phyloP scores from a whole-genome alignment of 2,329 filamentous ascomycete genomes.

The Colletotrichum lentis region DNA sequence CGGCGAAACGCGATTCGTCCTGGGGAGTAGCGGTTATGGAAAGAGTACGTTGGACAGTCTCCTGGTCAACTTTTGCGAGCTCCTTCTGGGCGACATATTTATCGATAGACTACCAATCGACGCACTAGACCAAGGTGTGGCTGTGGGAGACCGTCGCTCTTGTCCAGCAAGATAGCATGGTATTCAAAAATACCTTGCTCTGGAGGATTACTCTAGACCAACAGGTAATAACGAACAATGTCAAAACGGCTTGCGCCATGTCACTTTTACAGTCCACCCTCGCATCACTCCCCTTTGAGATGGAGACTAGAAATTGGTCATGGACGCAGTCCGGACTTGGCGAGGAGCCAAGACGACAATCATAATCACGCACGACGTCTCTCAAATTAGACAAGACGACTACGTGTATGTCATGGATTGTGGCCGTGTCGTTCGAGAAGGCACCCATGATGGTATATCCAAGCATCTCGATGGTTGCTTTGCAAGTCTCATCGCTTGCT shows the following conservation, averaged over 20 bases:
- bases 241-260: conserved; percentile 70
- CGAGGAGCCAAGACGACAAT: conserved; percentile 84
- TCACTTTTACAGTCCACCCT: conserved; percentile 68
- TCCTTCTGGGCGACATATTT: conserved; percentile 69
- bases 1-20: conserved; percentile 78
- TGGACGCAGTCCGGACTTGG: conserved; percentile 81
- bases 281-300: conserved; percentile 51
- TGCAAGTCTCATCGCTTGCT: conserved; percentile 48
- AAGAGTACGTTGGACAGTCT: conserved; percentile 90
- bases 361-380: conserved; percentile 89
- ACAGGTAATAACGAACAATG: conserved; percentile 59
- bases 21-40: conserved; percentile 88
- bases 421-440: conserved; percentile 73
- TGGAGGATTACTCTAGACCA: conserved; percentile 81
- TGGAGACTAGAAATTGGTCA: conserved; percentile 74
- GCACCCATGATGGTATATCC: conserved; percentile 66
- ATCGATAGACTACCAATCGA: conserved; percentile 72
- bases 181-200: conserved; percentile 84
- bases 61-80: conserved; percentile 82
- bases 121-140: conserved; percentile 72
- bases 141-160: conserved; percentile 79
- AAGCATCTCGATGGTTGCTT: conserved; percentile 56
- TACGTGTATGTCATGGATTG: conserved; percentile 82
- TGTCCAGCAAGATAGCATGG: conserved; percentile 79
- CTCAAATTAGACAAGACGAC: conserved; percentile 75